Base-by-base conservation (phyloP, 2,329 filamentous ascomycete genomes). In the Beauveria bassiana region DNA sequence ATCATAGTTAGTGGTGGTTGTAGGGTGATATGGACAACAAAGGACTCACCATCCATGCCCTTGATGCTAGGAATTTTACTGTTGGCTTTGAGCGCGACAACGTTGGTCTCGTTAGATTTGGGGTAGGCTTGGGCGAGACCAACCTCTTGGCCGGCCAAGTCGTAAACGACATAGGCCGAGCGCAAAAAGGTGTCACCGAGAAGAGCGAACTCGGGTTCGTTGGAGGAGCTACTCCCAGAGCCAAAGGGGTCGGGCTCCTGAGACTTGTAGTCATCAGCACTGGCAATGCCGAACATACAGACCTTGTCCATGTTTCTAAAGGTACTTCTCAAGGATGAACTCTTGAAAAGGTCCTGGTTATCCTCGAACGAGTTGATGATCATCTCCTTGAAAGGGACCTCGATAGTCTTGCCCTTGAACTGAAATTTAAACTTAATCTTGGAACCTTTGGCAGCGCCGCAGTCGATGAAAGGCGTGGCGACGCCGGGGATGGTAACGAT, bases 121-220 rank as follows among this genome's bases (percentile, higher is more conserved):
- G 81, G 68, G 65, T 81, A 82, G 54, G 83, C 76, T 72, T 81
- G 81, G 14, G 81, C 81, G 5, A 85, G 68, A 62, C 73, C 80
- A 59, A 85, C 73, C 71, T 81, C 72, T 66, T 79, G 68, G 70
- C 81, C 78, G 59, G 72, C 73, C 47, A 83, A 69, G 66, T 85
- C 81, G 68, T 83, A 84, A 59, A 83, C 81, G 56, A 82, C 79
- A 67, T 85, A 85, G 24, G 80, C 81, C 12, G 80, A 82, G 38
- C 83, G 78, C 65, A 85, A 64, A 69, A 86, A 83, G 1, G 81
- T 83, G 66, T 84, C 83, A 12, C 83, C 83, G n/a, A 85, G 74
- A n/a, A 85, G 70, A 47, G 75, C 74, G 66, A 75, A 81, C 1
- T 74, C 71, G 7, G 68, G 63, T 38, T 65, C 51, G 20, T 31